Conservation (phyloP, 2,329 filamentous ascomycete genomes). For the Colletotrichum spaethianum region DNA sequence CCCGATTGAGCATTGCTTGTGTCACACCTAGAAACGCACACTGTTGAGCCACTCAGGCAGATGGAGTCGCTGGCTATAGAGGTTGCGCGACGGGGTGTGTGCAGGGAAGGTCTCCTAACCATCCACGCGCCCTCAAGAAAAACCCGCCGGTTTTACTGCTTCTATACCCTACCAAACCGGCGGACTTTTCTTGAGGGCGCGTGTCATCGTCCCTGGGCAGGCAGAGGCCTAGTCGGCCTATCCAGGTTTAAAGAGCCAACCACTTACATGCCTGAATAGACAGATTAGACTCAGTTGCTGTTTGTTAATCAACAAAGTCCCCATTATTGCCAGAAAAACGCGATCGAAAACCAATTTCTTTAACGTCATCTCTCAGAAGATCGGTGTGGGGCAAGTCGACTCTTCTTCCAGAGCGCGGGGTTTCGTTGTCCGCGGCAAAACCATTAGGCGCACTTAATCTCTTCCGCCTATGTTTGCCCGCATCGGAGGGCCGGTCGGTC, state of each 20-base stretch:
- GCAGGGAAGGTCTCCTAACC: slow-evolving; percentile 41
- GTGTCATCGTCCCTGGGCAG: slow-evolving; percentile 44
- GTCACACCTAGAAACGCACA: slow-evolving; percentile 79
- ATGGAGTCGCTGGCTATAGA: slow-evolving; percentile 50
- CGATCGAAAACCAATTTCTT: not conserved
- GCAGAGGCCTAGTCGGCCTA: too few relatives aligned
- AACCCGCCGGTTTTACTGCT: too few relatives aligned
- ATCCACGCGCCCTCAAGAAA: too few relatives aligned
- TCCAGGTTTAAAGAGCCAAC: not conserved
- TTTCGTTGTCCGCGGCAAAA: slow-evolving; percentile 28
- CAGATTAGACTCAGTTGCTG: not conserved
- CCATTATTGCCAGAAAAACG: not conserved
- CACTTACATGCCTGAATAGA: not conserved
- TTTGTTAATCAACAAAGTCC: not conserved
- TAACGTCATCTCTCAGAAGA: not conserved
- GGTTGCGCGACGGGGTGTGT: slow-evolving; percentile 45
- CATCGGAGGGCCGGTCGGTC: not conserved
- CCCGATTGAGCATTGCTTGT: slow-evolving; percentile 74
- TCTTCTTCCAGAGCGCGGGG: not conserved
- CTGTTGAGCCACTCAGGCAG: slow-evolving; percentile 62
- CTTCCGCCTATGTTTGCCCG: too few relatives aligned
- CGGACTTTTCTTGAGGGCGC: too few relatives aligned
- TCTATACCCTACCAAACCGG: too few relatives aligned
- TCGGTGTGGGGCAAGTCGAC: not conserved
- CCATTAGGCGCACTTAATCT: not conserved